phyloP scores from a whole-genome alignment of 257 asterid species.

The Capsicum baccatum region DNA sequence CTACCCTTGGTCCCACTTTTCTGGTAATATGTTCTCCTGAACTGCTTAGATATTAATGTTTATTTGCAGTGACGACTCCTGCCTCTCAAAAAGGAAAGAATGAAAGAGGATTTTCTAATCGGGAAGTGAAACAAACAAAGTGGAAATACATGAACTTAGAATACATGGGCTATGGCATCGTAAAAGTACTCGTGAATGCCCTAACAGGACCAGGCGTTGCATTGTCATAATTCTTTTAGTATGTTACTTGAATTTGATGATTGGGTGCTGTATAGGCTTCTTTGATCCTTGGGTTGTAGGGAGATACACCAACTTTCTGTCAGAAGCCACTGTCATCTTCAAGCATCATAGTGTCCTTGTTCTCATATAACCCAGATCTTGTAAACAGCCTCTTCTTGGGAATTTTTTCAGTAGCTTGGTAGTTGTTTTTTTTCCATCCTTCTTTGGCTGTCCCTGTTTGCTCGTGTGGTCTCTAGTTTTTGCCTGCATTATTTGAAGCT shows the following conservation, averaged over 20 bases:
- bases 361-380: not conserved
- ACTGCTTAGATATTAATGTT: not conserved
- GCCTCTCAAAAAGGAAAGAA: not conserved
- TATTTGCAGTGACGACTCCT: not conserved
- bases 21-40: conserved; percentile 66
- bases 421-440: not conserved
- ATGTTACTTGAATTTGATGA: conserved; percentile 1
- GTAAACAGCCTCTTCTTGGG: not conserved
- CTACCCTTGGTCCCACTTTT: conserved; percentile 96
- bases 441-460: conserved; percentile 16
- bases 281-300: conserved; percentile 7
- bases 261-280: not conserved
- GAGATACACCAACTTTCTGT: not conserved
- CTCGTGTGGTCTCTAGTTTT: not conserved
- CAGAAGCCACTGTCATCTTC: conserved; percentile 1
- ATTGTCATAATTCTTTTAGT: not conserved
- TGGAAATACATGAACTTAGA: not conserved
- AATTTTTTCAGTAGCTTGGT: not conserved
- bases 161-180: not conserved
- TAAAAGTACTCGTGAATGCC: not conserved
- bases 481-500: not conserved
- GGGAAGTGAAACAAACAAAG: not conserved
- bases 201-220: not conserved
- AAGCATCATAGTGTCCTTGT: conserved; percentile 1
- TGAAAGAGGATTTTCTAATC: not conserved